Evolutionary conservation across 2,329 filamentous ascomycete species (phyloP).

Genomic region (Dactylellina sp.): DNA sequence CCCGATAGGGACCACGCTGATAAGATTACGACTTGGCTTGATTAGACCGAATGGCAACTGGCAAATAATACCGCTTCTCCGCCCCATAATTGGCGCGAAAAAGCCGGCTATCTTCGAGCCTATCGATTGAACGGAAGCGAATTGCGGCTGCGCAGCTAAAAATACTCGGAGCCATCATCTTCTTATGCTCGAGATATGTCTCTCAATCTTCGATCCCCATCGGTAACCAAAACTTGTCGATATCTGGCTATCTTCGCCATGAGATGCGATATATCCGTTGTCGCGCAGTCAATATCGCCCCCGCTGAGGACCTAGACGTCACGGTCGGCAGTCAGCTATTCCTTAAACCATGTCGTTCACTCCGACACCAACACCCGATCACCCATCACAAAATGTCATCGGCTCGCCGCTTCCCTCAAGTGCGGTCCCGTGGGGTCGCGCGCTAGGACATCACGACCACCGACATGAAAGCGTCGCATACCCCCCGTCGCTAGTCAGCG

Average conservation of each 20-base stretch:
- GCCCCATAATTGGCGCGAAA: conserved; percentile 37
- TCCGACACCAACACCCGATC: conserved; percentile 38
- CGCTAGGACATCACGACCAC: conserved; percentile 43
- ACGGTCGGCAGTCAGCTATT: conserved; percentile 23
- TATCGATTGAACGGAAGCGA: conserved; percentile 26
- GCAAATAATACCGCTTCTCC: conserved; percentile 22
- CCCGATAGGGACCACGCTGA: neutral
- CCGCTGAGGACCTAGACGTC: neutral
- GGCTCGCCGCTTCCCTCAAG: conserved; percentile 39
- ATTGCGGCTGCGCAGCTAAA: conserved; percentile 44
- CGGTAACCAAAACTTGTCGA: conserved; percentile 4
- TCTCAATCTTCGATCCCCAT: conserved; percentile 30
- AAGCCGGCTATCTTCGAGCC: conserved; percentile 42
- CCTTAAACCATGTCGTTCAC: conserved; percentile 42
- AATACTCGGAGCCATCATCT: conserved; percentile 20
- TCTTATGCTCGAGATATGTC: conserved; percentile 17
- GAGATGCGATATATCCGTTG: conserved; percentile 21
- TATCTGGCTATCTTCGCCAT: conserved; percentile 18
- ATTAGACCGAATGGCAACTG: conserved; percentile 40
- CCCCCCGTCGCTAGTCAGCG: conserved; percentile 48
- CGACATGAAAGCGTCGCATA: conserved; percentile 53
- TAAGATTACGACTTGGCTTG: conserved; percentile 6
- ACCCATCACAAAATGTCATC: conserved; percentile 42
- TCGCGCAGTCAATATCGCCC: conserved; percentile 16
- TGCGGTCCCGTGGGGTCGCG: conserved; percentile 52